Base-by-base conservation (phyloP, 306 rosid species). In the Arachis hypogaea region DNA sequence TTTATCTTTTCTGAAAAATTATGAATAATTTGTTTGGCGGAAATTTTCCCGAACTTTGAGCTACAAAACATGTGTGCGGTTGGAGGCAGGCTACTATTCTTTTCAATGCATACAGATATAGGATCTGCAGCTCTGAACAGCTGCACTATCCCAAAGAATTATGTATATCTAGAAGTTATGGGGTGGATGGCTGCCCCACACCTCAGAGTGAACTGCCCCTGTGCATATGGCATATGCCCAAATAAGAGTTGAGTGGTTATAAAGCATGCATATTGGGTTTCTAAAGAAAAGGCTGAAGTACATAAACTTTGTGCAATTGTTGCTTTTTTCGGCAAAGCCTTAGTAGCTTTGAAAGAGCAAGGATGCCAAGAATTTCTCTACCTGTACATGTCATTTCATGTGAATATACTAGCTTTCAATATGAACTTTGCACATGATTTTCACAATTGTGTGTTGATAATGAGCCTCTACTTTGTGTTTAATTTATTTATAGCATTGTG, bases 241-340 rank as follows among this genome's bases (percentile, higher is more conserved):
- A 55, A 9, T 61, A 47, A 61, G 61, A 30, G 52, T n/a, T 63
- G 11, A 63, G 11, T 54, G n/a, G 63, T 51, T 49, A 59, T 9
- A 16, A 4, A 52, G 51, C 67, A 40, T 54, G 54, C 16, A 22
- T 54, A 5, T 30, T 16, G 71, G 41, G 72, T 45, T 40, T 10
- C 54, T 45, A 40, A 33, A 62, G 66, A 69, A 68, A 76, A 62
- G 10, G 66, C 61, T 60, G 47, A 63, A 52, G 54, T 70, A 52
- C 38, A 10, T 54, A 56, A 63, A 46, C 56, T 47, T 56, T 4
- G 12, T 36, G 11, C 59, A 61, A 14, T 5, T 41, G 11, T 45
- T 64, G 47, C 68, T 65, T 71, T 78, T 40, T 18, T 66, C 64
- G 46, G 22, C 68, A 47, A 51, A 33, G 45, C 42, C 42, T 8